Evolutionary conservation across 805 yeast species (phyloP), one percentile per base, ranked within the genome.

Genomic region (Naumovozyma castellii): DNA sequence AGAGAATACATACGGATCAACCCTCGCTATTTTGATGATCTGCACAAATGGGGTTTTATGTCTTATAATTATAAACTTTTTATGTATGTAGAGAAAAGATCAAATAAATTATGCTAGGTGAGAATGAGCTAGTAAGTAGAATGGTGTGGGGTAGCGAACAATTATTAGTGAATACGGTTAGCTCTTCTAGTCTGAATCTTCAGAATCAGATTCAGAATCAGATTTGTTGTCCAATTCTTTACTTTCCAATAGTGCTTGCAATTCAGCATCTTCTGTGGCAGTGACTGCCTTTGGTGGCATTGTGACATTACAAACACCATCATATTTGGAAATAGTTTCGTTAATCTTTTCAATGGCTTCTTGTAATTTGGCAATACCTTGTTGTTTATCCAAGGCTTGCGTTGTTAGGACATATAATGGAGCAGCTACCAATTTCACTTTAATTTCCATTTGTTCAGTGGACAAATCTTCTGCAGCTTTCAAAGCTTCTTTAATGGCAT

Each of bases 211-310:
- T 10, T 22, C 27, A 22, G 27, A 22, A 6, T 10, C 27, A 22
- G 27, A 22, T 10, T 22, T 78, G 59, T 84, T 88, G 62, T 85
- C 96, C 59, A 81, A 73, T 69, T 86, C 97, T 61, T 86, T 84
- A 61, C 84, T 76, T 68, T 90, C 97, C 76, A 92, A 79, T 49
- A 92, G 75, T 45, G 95, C 95, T 66, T 87, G 95, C 59, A 92
- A 76, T 68, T 88, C 97, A 44, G 96, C 97, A 64, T 92, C 98
- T 64, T 92, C 98, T 44, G 92, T 84, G 44, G 95, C 97, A 42
- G 97, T 87, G 50, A 92, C 97, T 32, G 97, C 97, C 77, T 88
- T 90, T 59, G 98, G 97, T 54, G 94, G 90, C 97, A 90, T 90
- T 40, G 94, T 87, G 48, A 90, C 82, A 51, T 84, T 85, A 63